Base-by-base conservation (phyloP, 345 rosid species). In the Streptanthus diversifolius region DNA sequence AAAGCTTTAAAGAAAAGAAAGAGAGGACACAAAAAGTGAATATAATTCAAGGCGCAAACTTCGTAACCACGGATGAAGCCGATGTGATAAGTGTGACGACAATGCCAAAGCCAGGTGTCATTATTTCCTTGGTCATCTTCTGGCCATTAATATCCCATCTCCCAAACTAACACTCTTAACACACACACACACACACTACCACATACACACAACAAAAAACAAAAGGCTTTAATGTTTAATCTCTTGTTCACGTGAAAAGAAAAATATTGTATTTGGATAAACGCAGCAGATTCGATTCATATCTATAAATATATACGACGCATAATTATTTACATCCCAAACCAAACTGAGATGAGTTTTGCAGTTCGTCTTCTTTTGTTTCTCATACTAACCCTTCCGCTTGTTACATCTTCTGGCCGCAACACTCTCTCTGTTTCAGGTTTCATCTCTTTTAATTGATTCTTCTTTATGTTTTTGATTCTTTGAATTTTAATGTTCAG, bases 121-220 rank as follows among this genome's bases (percentile, higher is more conserved):
- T 1, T 33, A 9, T 25, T 14, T 57, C n/a, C 51, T 66, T 74
- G 72, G 66, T 57, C 53, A 18, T 25, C 14, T 66, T 57, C 44
- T 57, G 14, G 15, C 60, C 77, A 65, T 74, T 56, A 74, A 74
- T 66, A 66, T 27, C 43, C 17, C 66, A 74, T 57, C 72, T 66
- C 44, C 77, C 72, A 74, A 74, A 74, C 77, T n/a, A 66, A 66
- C 60, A 36, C 60, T 47, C 35, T 73, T 65, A 65, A 47, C 51
- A 54, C 47, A 48, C 55, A 36, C 29, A 2, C 30, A 8, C 63
- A 41, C 27, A 61, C 45, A 44, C 13, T n/a, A n/a, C n/a, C 51
- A 54, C 47, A 48, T 45, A 36, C 29, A 2, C 30, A 8, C 63
- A 41, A 61, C 45, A 44, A 8, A 69, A 32, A 63, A 30, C 52